These are phyloP conservation scores for Komagataella pseudopastoris DNA, from an alignment of 805 yeast genomes.

Conservation along the genomic window DNA sequence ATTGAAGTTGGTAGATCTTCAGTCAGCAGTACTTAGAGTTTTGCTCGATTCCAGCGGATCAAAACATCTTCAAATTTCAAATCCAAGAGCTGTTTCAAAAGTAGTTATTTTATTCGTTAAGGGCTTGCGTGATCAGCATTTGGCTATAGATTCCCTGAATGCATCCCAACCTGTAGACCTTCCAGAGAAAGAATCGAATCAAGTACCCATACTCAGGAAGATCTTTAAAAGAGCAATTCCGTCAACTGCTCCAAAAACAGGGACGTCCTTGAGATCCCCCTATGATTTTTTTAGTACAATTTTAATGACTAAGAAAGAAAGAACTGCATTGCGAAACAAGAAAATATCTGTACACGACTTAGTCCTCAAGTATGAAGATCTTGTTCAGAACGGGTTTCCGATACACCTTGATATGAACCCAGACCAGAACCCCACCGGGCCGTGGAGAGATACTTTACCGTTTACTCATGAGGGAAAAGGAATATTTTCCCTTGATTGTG, in stretches of 20 bases:
- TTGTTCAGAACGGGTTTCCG: conserved; percentile 44
- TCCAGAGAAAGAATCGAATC: conserved; percentile 38
- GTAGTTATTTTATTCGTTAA: conserved; percentile 50
- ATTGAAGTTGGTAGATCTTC: conserved; percentile 23
- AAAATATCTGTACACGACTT: conserved; percentile 39
- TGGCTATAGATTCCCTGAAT: conserved; percentile 16
- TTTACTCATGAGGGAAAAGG: conserved; percentile 47
- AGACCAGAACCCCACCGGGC: conserved; percentile 9
- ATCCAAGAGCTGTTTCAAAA: conserved; percentile 33
- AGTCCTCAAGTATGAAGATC: conserved; percentile 30
- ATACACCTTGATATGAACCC: conserved; percentile 28
- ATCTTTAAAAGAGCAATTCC: neutral
- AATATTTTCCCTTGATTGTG: conserved; percentile 83
- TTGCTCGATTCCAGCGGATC: conserved; percentile 30
- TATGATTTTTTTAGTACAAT: conserved; percentile 3
- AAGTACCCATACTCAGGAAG: neutral
- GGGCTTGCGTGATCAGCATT: conserved; percentile 39
- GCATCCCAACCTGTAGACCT: conserved; percentile 20
- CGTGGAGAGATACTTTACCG: conserved; percentile 39
- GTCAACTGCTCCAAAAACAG: neutral
- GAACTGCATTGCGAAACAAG: conserved; percentile 1
- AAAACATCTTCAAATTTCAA: conserved; percentile 33
- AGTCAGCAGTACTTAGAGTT: conserved; percentile 31
- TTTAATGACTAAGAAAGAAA: conserved; percentile 5
- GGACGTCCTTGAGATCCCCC: neutral